Base-by-base conservation (phyloP, 2,329 filamentous ascomycete species). In the Chaetomiaceae sp. region DNA sequence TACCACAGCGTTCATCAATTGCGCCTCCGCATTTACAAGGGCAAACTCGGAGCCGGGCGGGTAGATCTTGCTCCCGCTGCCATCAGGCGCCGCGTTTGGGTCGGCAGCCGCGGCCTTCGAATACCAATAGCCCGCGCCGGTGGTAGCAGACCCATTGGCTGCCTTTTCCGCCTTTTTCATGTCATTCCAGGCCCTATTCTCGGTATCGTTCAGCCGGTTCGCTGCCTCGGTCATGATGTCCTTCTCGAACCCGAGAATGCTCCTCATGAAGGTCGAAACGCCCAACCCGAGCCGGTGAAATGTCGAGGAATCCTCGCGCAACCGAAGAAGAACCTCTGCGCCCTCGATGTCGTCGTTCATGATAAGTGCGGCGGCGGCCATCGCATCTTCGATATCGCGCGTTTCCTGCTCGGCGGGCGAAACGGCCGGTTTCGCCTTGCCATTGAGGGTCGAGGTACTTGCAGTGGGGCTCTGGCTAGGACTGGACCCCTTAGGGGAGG, bases 341-440 rank as follows among this genome's bases (percentile, higher is more conserved):
- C 82, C 84, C 32, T 90, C 87, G 55, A 97, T 86, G 71, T 97
- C 90, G 71, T 96, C 90, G 66, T 94, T 86, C 77, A 96, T 86
- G 62, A 96, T 89, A 53, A 88, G 74, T 8, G 80, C 77, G 4
- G 86, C 82, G 34, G 87, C 86, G 67, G 65, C 68, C 73, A 85
- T 79, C 58, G 82, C 84, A 61, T 80, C 76, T 59, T 77, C 71
- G 60, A 87, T 76, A 63, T 84, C 74, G 37, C 71, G 70, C 57
- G 77, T 71, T 64, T 82, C 78, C 11, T 68, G 65, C 30, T 70
- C 66, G 4, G 50, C 53, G 5, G 59, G 21, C 46, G 38, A 34
- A 10, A 25, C 10, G 6, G 41, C 11, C 6, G 53, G 33, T 43
- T 55, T 55, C 16, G 53, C 30, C 8, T 51, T 53, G 47, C 58